Conservation (phyloP, 139 green algal species). For the Chlorella sp. region DNA sequence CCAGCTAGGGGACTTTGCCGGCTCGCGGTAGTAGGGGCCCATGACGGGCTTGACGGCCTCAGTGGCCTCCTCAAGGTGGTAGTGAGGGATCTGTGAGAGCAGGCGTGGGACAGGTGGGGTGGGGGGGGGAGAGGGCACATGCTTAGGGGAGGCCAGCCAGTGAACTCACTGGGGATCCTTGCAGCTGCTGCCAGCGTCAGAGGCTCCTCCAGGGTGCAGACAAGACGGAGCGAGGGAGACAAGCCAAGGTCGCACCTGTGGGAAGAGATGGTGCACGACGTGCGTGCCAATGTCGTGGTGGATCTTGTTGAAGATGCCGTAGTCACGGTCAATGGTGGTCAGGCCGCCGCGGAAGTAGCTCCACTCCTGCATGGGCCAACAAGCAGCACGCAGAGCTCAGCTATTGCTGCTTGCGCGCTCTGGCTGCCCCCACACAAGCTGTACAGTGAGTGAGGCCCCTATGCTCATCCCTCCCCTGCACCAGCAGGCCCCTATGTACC, state of each 20-base stretch:
- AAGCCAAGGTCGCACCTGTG: conserved; percentile 51
- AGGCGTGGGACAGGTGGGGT: too few relatives aligned
- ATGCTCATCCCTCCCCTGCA: too few relatives aligned
- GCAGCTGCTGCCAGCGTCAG: too few relatives aligned
- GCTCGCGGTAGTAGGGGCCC: conserved; percentile 88
- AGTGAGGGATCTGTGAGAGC: conserved; percentile 83
- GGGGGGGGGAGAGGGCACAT: too few relatives aligned
- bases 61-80: conserved; percentile 88
- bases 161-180: too few relatives aligned
- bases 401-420: too few relatives aligned
- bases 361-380: conserved; percentile 67
- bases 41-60: conserved; percentile 85
- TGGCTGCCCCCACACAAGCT: too few relatives aligned
- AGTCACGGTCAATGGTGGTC: conserved; percentile 90
- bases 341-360: conserved; percentile 90
- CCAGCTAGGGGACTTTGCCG: conserved; percentile 47
- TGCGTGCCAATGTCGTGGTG: conserved; percentile 96
- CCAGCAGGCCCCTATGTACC: background rate
- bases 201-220: too few relatives aligned
- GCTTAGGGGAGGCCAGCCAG: too few relatives aligned
- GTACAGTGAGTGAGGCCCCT: too few relatives aligned
- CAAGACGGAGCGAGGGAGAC: too few relatives aligned
- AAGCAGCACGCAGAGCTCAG: background rate
- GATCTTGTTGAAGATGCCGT: conserved; percentile 96
- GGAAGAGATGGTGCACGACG: conserved; percentile 93